Evolutionary conservation across 768 basidiomycete genomes (phyloP).

Genomic region (Hygrophorus russula): DNA sequence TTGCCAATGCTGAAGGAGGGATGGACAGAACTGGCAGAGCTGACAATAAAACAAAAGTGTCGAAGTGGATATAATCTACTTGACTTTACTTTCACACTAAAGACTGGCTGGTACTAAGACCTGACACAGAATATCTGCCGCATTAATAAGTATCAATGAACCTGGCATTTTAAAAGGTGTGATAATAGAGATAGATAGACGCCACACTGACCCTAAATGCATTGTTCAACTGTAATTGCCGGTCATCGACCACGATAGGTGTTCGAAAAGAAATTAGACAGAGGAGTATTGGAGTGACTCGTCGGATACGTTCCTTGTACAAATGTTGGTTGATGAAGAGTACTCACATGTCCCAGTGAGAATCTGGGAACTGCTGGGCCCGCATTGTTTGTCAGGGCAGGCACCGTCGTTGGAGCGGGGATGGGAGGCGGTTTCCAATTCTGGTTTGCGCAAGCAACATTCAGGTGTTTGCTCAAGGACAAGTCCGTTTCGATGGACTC

Average conservation of each 20-base stretch:
- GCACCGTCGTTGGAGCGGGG: not conserved
- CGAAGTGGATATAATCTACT: too few relatives aligned
- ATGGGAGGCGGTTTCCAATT: not conserved
- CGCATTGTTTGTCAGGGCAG: not conserved
- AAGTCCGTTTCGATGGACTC: conserved; percentile 14
- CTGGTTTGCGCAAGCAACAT: not conserved
- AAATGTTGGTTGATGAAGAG: not conserved
- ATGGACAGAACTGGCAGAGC: not conserved
- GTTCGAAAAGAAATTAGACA: too few relatives aligned
- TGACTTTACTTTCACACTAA: too few relatives aligned
- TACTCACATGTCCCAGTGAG: not conserved
- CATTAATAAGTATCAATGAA: too few relatives aligned
- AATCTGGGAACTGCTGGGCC: not conserved
- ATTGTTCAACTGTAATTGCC: too few relatives aligned
- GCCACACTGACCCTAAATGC: too few relatives aligned
- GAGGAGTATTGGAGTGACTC: not conserved
- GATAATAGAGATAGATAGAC: too few relatives aligned
- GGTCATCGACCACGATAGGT: too few relatives aligned
- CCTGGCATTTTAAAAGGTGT: too few relatives aligned
- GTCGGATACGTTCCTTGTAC: not conserved
- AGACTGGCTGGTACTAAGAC: too few relatives aligned
- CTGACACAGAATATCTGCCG: too few relatives aligned
- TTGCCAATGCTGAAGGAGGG: conserved; percentile 17
- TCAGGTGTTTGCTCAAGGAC: not conserved
- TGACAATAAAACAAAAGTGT: not conserved